Evolutionary conservation across 2,329 filamentous ascomycete species (phyloP).

Genomic region (Nemania sp.): DNA sequence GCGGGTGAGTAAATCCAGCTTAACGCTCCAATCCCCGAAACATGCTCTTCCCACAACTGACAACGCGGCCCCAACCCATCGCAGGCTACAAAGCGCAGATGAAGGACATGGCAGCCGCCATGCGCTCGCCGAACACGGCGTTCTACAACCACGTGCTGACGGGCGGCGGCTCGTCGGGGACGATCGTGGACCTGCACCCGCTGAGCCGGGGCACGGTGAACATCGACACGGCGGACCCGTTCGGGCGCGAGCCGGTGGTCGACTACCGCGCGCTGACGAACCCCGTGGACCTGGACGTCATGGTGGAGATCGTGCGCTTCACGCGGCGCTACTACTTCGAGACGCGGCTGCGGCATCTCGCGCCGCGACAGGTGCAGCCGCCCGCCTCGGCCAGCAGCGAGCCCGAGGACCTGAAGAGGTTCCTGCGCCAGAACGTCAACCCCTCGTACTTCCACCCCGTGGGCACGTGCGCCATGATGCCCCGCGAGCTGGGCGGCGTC

Average conservation of each 20-base stretch:
- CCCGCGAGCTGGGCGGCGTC: conserved; percentile 49
- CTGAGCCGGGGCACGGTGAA: conserved; percentile 46
- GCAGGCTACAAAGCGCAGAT: conserved; percentile 46
- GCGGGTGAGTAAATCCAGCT: conserved; percentile 31
- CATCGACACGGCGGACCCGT: conserved; percentile 46
- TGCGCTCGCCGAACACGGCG: conserved; percentile 43
- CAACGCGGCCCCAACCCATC: not conserved
- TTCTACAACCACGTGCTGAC: conserved; percentile 45
- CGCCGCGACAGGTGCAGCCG: conserved; percentile 42
- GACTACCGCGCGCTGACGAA: conserved; percentile 47
- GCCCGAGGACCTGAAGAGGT: conserved; percentile 39
- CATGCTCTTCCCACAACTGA: not conserved
- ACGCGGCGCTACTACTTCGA: conserved; percentile 43
- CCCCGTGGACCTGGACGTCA: conserved; percentile 45
- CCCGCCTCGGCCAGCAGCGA: conserved; percentile 39
- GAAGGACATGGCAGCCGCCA: conserved; percentile 42
- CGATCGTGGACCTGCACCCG: conserved; percentile 39
- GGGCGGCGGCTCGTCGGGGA: conserved; percentile 32
- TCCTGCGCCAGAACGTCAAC: conserved; percentile 30
- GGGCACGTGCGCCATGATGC: conserved; percentile 52
- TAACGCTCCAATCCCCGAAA: not conserved
- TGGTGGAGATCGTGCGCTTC: conserved; percentile 46
- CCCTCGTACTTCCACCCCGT: conserved; percentile 46
- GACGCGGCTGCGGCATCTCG: conserved; percentile 43
- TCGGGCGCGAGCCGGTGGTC: conserved; percentile 42